Conservation (phyloP, 2,329 filamentous ascomycete genomes). For the Xylariaceae sp. region DNA sequence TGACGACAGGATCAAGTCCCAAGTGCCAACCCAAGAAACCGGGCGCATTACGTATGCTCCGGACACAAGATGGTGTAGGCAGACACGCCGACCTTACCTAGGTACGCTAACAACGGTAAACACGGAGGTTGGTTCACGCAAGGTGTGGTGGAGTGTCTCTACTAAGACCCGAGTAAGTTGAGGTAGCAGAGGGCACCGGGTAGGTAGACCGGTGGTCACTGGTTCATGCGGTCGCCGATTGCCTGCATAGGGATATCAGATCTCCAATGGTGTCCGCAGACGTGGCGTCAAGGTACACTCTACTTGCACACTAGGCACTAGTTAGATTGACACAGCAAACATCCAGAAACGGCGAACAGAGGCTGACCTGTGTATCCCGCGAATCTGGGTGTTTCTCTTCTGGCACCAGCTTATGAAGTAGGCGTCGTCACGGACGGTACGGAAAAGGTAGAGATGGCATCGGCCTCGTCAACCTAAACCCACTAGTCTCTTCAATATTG, state of each 20-base stretch:
- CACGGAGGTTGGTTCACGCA: too few species aligned
- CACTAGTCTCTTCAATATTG: not conserved
- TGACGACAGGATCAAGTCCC: not conserved
- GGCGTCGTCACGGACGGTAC: too few species aligned
- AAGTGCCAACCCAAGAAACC: not conserved
- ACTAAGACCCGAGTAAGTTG: not conserved
- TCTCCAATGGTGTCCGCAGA: not conserved
- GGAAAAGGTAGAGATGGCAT: too few species aligned
- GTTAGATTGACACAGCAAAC: not conserved
- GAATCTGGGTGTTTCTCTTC: not conserved
- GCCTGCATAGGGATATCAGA: not conserved
- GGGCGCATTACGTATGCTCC: not conserved
- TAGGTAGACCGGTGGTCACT: not conserved
- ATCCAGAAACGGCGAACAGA: not conserved
- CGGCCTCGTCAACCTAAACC: not conserved
- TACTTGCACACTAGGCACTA: not conserved
- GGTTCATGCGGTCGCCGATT: not conserved
- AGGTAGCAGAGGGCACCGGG: too few species aligned
- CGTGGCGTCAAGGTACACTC: not conserved
- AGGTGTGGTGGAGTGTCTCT: not conserved
- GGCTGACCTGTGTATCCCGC: not conserved
- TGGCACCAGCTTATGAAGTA: not conserved
- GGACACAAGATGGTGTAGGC: not conserved
- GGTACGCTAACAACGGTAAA: not conserved
- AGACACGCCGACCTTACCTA: not conserved